Base-by-base conservation (phyloP, 768 basidiomycete species). In the Boletus sp. region DNA sequence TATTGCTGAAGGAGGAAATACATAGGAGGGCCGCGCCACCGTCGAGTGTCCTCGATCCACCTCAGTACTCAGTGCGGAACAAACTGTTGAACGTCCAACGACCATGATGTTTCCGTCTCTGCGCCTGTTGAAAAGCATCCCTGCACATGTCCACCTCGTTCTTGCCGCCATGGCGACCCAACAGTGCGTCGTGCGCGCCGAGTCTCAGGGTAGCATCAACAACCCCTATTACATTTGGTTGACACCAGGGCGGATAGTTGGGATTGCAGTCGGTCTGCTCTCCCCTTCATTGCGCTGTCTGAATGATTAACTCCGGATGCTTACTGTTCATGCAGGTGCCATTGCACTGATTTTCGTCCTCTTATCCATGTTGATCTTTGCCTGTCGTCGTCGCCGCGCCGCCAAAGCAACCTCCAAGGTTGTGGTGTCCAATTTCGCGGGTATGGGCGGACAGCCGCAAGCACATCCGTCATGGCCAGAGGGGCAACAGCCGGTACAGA, bases 231-330 rank as follows among this genome's bases (percentile, higher is more conserved):
- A 47, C 35, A 53, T 61, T 29, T 66, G 69, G 64, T 35, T 71
- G 41, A 48, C 69, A 8, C 67, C 67, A 12, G 67, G 56, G 5
- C 65, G 71, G 20, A 67, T 71, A 53, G 63, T 33, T 17, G 70
- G 63, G 12, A 45, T 71, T 5, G 61, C 62, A 14, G 8, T 71
- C 44, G 71, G 70, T 73, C 7, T 18, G 68, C 57, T 33, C 8
- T n/a, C 29, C 18, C 29, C 28, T 2, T 33, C n/a, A 1, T 18
- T 20, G 11, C 2, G 12, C 7, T 17, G 7, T 42, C 28, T 2
- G 12, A 30, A 20, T 1, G 4, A 40, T 6, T 17, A 5, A 17
- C 2, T 35, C 7, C 10, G 14, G 18, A 7, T 40, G 11, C 33
- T 64, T 15, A 56, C 28, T 12, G 24, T 24, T 45, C 12, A 1